A percentile compares a stretch with the other conserved stretches of the same genome.
Conservation (phyloP, 2,329 filamentous ascomycete species). For the Fusarium caatingaense region DNA sequence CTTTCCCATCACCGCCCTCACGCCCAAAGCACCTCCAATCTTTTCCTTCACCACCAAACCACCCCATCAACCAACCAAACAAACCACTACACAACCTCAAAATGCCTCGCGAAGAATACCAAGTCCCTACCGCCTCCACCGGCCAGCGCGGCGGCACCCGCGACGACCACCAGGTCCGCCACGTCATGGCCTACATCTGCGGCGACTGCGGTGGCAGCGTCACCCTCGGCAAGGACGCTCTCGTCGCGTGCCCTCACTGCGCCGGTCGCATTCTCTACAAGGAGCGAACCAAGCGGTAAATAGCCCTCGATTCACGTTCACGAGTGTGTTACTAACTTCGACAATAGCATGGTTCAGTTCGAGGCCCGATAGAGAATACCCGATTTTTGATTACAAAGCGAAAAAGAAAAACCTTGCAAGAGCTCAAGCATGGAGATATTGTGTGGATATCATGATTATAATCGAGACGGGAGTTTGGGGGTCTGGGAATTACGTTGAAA, state of each 20-base stretch:
- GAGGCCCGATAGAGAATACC: constrained; percentile 76
- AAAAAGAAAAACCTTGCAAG: constrained; percentile 14
- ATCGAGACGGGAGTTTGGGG: constrained; percentile 42
- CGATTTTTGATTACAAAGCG: constrained; percentile 20
- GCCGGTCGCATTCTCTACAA: constrained; percentile 97
- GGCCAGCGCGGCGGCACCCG: constrained; percentile 57
- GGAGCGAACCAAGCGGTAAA: constrained; percentile 95
- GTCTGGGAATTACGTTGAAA: constrained; percentile 36
- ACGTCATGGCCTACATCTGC: constrained; percentile 56
- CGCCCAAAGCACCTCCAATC: constrained; percentile 37
- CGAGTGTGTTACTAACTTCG: constrained; percentile 4
- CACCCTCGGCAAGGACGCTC: constrained; percentile 59
- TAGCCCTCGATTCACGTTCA: constrained; percentile 8
- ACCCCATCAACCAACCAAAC: background rate
- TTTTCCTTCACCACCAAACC: constrained; percentile 31
- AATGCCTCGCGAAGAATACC: constrained; percentile 82
- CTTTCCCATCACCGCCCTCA: constrained; percentile 41
- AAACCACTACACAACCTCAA: constrained; percentile 16
- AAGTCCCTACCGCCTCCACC: constrained; percentile 70
- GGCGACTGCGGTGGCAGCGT: constrained; percentile 58
- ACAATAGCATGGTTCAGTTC: constrained; percentile 92
- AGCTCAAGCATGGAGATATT: constrained; percentile 15
- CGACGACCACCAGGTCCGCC: constrained; percentile 53
- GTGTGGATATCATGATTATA: constrained; percentile 39
- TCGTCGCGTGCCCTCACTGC: constrained; percentile 68